A percentile compares a stretch with the other conserved stretches of the same genome.
Evolutionary conservation across 768 basidiomycete species (phyloP).

Genomic region (Kwoniella sp.): DNA sequence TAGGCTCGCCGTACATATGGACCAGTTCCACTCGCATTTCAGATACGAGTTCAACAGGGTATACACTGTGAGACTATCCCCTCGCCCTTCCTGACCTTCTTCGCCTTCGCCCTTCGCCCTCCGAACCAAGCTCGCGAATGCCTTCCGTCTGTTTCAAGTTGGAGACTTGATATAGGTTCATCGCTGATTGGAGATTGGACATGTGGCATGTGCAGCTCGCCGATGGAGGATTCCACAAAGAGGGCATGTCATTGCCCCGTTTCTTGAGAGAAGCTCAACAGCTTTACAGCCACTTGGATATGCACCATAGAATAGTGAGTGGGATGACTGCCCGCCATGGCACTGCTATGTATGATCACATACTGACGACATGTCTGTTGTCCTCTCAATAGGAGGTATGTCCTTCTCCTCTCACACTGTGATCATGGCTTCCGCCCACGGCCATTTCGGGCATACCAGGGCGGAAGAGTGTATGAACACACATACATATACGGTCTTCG

Average conservation of each 20-base stretch:
- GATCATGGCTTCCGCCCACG: not conserved
- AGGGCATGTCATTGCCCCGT: conserved; percentile 42
- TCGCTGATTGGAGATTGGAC: not conserved
- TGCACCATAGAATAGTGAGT: conserved; percentile 53
- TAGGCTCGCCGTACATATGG: conserved; percentile 48
- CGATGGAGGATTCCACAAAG: conserved; percentile 49
- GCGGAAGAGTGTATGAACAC: no score
- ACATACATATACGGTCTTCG: no score
- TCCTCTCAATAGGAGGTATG: not conserved
- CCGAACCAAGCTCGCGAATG: no score
- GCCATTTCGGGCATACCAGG: no score
- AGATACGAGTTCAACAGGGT: conserved; percentile 46
- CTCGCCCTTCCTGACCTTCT: not conserved
- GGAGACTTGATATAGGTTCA: no score
- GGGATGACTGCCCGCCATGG: no score
- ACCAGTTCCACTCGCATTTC: conserved; percentile 49
- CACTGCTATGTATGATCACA: no score
- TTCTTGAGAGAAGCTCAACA: conserved; percentile 46
- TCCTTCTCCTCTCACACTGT: not conserved
- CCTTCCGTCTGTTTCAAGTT: no score
- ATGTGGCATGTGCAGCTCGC: conserved; percentile 28
- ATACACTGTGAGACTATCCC: conserved; percentile 38
- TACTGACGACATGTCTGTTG: no score
- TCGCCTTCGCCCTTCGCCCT: no score
- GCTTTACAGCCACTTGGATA: conserved; percentile 45